Base-by-base conservation (phyloP, 257 asterid species). In the Linaria vulgaris region DNA sequence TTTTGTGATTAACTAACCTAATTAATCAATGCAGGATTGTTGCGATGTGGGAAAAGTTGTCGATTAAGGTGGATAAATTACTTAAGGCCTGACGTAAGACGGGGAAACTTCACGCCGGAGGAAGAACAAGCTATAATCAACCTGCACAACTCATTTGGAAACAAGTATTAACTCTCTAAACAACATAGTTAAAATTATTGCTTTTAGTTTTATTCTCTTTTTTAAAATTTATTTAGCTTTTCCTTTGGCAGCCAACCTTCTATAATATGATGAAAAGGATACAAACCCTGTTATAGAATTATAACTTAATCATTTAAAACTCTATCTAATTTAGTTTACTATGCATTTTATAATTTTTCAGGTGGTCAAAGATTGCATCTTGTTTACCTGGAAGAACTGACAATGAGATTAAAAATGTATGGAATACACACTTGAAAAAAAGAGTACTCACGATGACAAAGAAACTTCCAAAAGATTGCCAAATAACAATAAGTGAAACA, bases 321-420 rank as follows among this genome's bases (percentile, higher is more conserved):
- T 34, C 41, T n/a, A 34, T 34, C 41, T 34, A 3, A 25, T 34
- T 34, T n/a, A n/a, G n/a, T n/a, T n/a, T n/a, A n/a, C 34, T 27
- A 2, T 27, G 34, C n/a, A 27, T 27, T 27, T 6, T 27, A 6
- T 27, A 8, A 20, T 17, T 9, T n/a, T 37, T 37, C 74, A 89
- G 97, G 78, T 89, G 97, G 97, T 79, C 97, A 8, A 81, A 76
- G 69, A 89, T 89, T 56, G 97, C 97, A 9, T 75, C 94, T 14
- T 56, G 67, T 59, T 63, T 90, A 55, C 95, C 95, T 0, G 96
- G 97, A 70, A 87, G 97, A 74, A 90, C 97, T 0, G 97, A 90
- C 51, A 90, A 90, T 3, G 97, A 90, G 88, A 85, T 90, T 9
- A 90, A 90, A 63, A 90, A 90, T 14, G 84, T 87, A n/a, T 90